Percentiles rank a stretch among this genome's conserved stretches.
phyloP scores from a whole-genome alignment of 75 land plant species.

The Sequoia sempervirens region DNA sequence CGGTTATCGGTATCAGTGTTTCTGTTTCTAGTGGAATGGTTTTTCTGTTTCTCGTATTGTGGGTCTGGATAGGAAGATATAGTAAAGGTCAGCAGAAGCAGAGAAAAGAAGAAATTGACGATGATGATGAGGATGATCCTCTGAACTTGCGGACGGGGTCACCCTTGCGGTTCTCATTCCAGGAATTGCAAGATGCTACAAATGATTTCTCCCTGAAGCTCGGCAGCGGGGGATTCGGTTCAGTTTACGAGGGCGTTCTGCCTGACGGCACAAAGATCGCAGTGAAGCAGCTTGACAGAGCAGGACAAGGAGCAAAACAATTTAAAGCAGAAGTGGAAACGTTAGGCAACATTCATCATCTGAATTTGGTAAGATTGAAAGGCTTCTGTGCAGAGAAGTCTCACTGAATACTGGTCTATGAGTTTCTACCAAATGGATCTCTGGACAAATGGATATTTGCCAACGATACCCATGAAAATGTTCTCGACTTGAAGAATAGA shows the following conservation, averaged over 20 bases:
- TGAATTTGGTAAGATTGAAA: conserved; percentile 9
- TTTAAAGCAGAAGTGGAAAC: conserved; percentile 20
- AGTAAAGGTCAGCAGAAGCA: neutral
- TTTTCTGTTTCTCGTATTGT: neutral
- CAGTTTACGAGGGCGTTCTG: conserved; percentile 9
- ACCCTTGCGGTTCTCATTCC: neutral
- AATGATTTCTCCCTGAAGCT: conserved; percentile 9
- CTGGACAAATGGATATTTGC: neutral
- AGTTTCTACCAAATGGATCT: neutral
- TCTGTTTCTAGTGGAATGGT: neutral
- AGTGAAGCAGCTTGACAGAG: conserved; percentile 12
- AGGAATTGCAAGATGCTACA: neutral
- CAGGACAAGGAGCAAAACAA: neutral
- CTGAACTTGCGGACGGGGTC: neutral
- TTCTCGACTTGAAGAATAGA: neutral
- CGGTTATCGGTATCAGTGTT: neutral
- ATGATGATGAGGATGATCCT: neutral
- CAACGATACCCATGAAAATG: neutral
- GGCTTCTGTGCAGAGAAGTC: conserved; percentile 10
- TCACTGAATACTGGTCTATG: neutral
- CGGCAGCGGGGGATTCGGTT: conserved; percentile 15
- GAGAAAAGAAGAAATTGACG: neutral
- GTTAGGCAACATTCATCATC: conserved; percentile 10
- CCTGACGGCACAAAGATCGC: conserved; percentile 8
- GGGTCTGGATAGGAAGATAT: neutral